phyloP scores from a whole-genome alignment of 352 stramenopile species.

The Peronospora belbahrii region DNA sequence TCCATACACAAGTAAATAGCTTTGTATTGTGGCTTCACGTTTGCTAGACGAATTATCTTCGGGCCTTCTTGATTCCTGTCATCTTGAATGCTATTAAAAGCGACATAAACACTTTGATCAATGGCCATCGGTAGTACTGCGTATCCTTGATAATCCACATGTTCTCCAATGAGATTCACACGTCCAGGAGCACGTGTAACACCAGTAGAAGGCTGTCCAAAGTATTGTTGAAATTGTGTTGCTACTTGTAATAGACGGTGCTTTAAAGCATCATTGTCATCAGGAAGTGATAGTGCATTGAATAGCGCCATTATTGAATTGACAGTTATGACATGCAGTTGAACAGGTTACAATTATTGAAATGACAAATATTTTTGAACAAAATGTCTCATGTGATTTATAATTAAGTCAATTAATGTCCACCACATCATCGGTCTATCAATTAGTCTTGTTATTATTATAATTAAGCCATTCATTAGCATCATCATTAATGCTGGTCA shows the following conservation, averaged over 20 bases:
- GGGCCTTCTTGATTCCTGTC: not conserved
- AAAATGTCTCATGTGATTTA: too few species aligned
- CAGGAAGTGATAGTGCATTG: slow-evolving; percentile 8
- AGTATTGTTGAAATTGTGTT: slow-evolving; percentile 26
- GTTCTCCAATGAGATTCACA: slow-evolving; percentile 85
- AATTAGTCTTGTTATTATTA: slow-evolving; percentile 10
- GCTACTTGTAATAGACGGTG: slow-evolving; percentile 10
- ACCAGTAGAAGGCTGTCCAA: slow-evolving; percentile 19
- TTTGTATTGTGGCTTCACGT: slow-evolving; percentile 23
- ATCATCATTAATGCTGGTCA: slow-evolving; percentile 7
- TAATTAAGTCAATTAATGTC: too few species aligned
- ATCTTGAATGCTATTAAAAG: slow-evolving; percentile 18
- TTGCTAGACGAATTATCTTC: slow-evolving; percentile 10
- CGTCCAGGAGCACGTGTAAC: slow-evolving; percentile 58
- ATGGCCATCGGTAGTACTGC: slow-evolving; percentile 80
- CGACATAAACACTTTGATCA: slow-evolving; percentile 46
- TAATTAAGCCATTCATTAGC: slow-evolving; percentile 6
- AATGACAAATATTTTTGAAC: too few species aligned
- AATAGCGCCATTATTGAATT: slow-evolving; percentile 26
- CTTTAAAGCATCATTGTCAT: not conserved
- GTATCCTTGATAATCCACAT: slow-evolving; percentile 86
- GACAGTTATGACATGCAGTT: too few species aligned
- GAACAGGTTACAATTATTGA: too few species aligned
- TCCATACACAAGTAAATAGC: slow-evolving; percentile 6
- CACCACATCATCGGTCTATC: slow-evolving; percentile 1